Percentiles rank a stretch among this genome's conserved stretches.
These are phyloP conservation scores for Sistotremastrum suecicum DNA, from an alignment of 768 basidiomycete genomes.

Conservation along the genomic window DNA sequence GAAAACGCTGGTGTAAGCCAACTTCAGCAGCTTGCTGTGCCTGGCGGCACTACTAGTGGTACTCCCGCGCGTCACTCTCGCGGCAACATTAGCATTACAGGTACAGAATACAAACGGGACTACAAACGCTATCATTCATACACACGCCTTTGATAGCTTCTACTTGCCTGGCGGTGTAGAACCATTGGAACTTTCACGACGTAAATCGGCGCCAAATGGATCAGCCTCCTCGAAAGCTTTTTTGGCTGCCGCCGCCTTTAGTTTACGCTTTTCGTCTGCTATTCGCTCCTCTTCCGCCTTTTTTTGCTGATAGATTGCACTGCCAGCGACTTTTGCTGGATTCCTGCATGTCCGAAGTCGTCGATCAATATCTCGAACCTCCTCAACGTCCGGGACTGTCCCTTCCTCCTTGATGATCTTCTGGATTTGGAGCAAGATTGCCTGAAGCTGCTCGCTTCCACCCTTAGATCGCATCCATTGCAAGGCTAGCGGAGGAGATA, in stretches of 20 bases:
- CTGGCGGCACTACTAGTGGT: too few species aligned
- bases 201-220: slow-evolving; percentile 54
- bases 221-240: slow-evolving; percentile 44
- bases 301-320: slow-evolving; percentile 60
- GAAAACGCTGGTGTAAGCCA: too few species aligned
- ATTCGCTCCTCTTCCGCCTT: slow-evolving; percentile 58
- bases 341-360: slow-evolving; percentile 83
- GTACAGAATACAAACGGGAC: too few species aligned
- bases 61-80: too few species aligned
- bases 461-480: slow-evolving; percentile 44
- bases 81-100: too few species aligned
- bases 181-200: slow-evolving; percentile 10
- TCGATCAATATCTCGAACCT: slow-evolving; percentile 80
- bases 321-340: slow-evolving; percentile 91
- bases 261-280: slow-evolving; percentile 49
- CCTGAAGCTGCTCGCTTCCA: slow-evolving; percentile 17
- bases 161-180: too few species aligned
- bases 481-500: slow-evolving; percentile 40
- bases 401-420: slow-evolving; percentile 38
- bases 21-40: too few species aligned
- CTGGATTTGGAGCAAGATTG: slow-evolving; percentile 39
- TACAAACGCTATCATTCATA: too few species aligned
- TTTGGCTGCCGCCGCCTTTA: slow-evolving; percentile 29
- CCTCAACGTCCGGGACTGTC: slow-evolving; percentile 60
- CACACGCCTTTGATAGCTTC: too few species aligned